These are phyloP conservation scores for Psilocybe subaeruginosa DNA, from an alignment of 768 basidiomycete genomes.

Conservation along the genomic window DNA sequence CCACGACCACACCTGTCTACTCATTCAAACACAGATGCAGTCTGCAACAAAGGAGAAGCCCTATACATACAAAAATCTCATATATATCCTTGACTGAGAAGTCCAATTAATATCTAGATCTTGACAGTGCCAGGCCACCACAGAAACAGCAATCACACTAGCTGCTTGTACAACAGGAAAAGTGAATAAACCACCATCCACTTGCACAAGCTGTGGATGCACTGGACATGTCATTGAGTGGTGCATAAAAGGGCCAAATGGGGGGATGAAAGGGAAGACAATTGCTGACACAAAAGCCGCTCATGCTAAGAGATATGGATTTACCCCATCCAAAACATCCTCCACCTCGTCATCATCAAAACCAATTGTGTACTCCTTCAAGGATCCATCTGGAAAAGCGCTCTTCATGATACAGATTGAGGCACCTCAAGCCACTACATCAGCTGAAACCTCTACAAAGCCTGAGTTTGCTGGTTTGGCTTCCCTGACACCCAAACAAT, in stretches of 20 bases:
- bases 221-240: slow-evolving; percentile 17
- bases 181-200: background rate
- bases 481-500: too few relatives aligned
- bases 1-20: slow-evolving; percentile 5
- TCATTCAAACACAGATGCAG: slow-evolving; percentile 14
- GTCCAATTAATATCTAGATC: slow-evolving; percentile 1
- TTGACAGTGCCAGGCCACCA: background rate
- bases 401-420: slow-evolving; percentile 1
- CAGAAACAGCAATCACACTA: background rate
- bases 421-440: background rate
- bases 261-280: slow-evolving; percentile 31
- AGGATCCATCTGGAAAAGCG: slow-evolving; percentile 3
- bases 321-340: too few relatives aligned
- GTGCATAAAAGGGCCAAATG: slow-evolving; percentile 20
- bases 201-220: slow-evolving; percentile 19
- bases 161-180: background rate
- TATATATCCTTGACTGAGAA: slow-evolving; percentile 5
- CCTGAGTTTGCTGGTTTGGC: too few relatives aligned
- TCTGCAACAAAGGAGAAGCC: slow-evolving; percentile 3
- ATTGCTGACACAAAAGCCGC: slow-evolving; percentile 20
- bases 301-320: too few relatives aligned
- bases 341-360: background rate
- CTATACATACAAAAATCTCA: slow-evolving; percentile 6
- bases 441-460: background rate
- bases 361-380: background rate